Evolutionary conservation across 148 eudicot genomes (phyloP), one percentile per base, ranked within the genome.

Genomic region (Polygonum maritimum): DNA sequence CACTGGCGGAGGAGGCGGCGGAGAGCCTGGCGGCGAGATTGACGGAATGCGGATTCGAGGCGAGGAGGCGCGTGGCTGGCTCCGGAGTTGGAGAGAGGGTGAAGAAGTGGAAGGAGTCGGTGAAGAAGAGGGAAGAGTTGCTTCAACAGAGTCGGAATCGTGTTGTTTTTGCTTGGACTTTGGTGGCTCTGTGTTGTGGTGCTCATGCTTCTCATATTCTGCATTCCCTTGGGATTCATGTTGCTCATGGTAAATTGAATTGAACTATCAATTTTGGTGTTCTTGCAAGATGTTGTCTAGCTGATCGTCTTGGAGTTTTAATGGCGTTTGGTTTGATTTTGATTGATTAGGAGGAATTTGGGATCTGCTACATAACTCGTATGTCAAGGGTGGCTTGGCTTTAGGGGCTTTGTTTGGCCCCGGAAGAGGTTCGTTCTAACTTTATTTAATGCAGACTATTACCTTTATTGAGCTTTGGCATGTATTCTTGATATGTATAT

Each of bases 141-240:
- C 76, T 89, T 4, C 82, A 81, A 77, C 83, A 87, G 83, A 89
- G 91, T 74, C 79, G 86, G 49, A 94, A 87, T 18, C 79, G 93
- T 2, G 98, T 94, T 78, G 88, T 82, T 52, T 77, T 94, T 55
- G 97, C 97, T 75, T 94, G 97, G 98, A 84, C 88, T 76, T 78
- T 94, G 76, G 98, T 91, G 79, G 97, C 95, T 65, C 71, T 94
- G 38, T 94, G 98, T 80, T 91, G 97, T 77, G 95, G 97, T 48
- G 78, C 91, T 31, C 98, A 94, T 80, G 92, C 84, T 79, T 87
- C 90, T 78, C 98, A 94, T 85, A 74, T 90, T 11, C 45, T 91
- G 82, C 98, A 94, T 79, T 86, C 97, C 14, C 73, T 91, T 74
- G 97, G 93, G 41, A 86, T 94, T 90, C 98, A 94, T 83, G 44